phyloP scores from a whole-genome alignment of 73 alveolate species.

The Diophrys appendiculata region DNA sequence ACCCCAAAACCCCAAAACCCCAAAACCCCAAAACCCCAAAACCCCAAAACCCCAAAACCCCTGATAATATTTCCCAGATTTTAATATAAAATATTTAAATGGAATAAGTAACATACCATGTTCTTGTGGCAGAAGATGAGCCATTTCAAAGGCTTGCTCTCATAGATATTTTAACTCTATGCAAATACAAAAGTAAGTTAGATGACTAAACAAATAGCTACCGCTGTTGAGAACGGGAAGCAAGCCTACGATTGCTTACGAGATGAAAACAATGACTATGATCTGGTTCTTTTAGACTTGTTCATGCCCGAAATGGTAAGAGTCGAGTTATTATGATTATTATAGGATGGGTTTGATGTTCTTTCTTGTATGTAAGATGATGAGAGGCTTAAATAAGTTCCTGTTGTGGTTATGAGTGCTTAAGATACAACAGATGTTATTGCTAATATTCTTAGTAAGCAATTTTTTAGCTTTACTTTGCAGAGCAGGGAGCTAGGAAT shows the following conservation, averaged over 20 bases:
- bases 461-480: background rate
- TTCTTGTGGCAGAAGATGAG: conserved; percentile 88
- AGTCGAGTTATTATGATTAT: background rate
- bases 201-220: conserved; percentile 11
- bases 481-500: conserved; percentile 79
- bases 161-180: conserved; percentile 74
- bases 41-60: too few species aligned
- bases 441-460: conserved; percentile 61
- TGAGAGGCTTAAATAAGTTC: conserved; percentile 64
- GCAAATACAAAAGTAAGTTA: conserved; percentile 59
- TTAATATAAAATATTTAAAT: too few species aligned
- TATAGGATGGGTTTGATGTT: conserved; percentile 77
- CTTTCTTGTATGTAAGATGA: conserved; percentile 70
- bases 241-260: conserved; percentile 69
- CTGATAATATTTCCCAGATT: too few species aligned
- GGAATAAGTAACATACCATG: conserved; percentile 20
- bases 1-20: too few species aligned
- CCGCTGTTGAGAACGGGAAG: conserved; percentile 72
- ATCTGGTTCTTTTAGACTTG: conserved; percentile 78
- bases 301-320: conserved; percentile 78
- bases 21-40: too few species aligned
- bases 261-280: conserved; percentile 65
- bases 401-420: conserved; percentile 87
- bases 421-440: conserved; percentile 65
- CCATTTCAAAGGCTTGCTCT: conserved; percentile 82